Evolutionary conservation across 768 basidiomycete genomes (phyloP), one percentile per base, ranked within the genome.

Genomic region (Amanita fuliginea): DNA sequence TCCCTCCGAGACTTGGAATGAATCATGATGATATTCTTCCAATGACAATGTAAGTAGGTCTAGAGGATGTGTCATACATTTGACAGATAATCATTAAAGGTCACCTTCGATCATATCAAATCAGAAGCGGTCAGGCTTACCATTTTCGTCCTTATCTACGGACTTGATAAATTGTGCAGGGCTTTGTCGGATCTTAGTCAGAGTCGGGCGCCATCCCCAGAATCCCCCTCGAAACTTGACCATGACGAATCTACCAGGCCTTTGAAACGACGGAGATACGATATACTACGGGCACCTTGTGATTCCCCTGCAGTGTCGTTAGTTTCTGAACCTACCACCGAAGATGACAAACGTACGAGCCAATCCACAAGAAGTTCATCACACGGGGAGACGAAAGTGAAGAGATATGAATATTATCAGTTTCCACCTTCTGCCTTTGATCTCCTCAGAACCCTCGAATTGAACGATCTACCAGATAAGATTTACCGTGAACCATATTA

Each of bases 401-500:
- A 74, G 50, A 56, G 61, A 28, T 79, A 77, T 57, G 57, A 64
- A 30, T 88, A 83, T 52, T 61, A 62, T 1, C 50, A 53, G n/a
- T 48, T 59, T 8, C 78, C 84, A 0, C 86, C 86, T 2, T 64
- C 75, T 5, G 42, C 67, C 4, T 65, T 70, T 3, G 66, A 76
- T 10, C 64, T 86, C 0, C 49, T 73, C 5, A 59, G 60, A 6
- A 73, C 68, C 41, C 49, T 81, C 11, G 70, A 73, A 28, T 57
- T 61, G 0, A 64, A 76, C 54, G 72, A 71, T 18, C 61, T 87
- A 6, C 75, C 80, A 3, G 65, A 60, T 41, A 80, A 77, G 55
- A 61, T 86, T 19, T 94, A 96, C 63, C 78, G 73, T 40, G 68
- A 76, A n/a, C 87, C 94, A 0, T 83, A 76, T 63, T 99, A 90